A percentile compares a stretch with the other conserved stretches of the same genome.
Conservation (phyloP, 257 asterid species). For the Petunia secreta region DNA sequence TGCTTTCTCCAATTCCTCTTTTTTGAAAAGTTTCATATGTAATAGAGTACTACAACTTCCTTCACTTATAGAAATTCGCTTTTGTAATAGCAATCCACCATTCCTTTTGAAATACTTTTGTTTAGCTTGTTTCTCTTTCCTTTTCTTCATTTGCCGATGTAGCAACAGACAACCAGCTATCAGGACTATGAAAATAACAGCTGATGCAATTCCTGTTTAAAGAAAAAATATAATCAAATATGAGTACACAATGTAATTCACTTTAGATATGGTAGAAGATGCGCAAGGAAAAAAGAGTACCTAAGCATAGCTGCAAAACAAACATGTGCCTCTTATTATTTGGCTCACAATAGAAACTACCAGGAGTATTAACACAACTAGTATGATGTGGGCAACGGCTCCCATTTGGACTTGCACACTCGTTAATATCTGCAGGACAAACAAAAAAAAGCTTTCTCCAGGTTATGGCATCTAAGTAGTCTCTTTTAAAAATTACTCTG, state of each 20-base stretch:
- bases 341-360: too few species aligned
- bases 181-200: too few species aligned
- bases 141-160: conserved; percentile 24
- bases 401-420: not conserved
- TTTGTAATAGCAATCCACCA: conserved; percentile 44
- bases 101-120: conserved; percentile 34
- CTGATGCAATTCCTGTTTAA: not conserved
- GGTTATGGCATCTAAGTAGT: too few species aligned
- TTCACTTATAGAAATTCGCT: not conserved
- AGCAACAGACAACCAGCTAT: conserved; percentile 35
- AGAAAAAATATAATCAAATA: too few species aligned
- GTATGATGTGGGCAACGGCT: conserved; percentile 28
- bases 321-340: not conserved
- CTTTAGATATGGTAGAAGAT: too few species aligned
- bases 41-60: conserved; percentile 22
- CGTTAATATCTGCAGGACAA: conserved; percentile 5
- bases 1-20: not conserved
- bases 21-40: conserved; percentile 5
- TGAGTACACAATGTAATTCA: too few species aligned
- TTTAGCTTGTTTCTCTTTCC: too few species aligned
- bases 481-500: too few species aligned
- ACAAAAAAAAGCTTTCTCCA: too few species aligned
- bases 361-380: too few species aligned
- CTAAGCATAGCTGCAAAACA: conserved; percentile 30
- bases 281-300: conserved; percentile 16